Percentiles rank a stretch among this genome's conserved stretches.
Evolutionary conservation across 768 basidiomycete genomes (phyloP).

Genomic region (Boletus sp.): DNA sequence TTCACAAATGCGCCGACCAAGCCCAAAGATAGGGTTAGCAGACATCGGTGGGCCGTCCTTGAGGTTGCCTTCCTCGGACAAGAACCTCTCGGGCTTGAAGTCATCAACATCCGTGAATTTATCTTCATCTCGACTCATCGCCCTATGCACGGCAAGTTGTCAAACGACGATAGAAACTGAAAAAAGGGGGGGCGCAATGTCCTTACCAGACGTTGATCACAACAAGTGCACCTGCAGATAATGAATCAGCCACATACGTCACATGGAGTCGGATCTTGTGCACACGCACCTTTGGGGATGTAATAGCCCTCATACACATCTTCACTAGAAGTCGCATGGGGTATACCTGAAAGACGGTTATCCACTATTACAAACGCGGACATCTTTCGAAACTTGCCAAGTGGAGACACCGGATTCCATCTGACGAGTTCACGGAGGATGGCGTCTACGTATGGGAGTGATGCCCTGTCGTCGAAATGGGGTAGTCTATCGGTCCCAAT

Average conservation of each 20-base stretch:
- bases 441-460: constrained; percentile 42
- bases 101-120: constrained; percentile 14
- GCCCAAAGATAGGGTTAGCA: constrained; percentile 22
- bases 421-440: constrained; percentile 36
- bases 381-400: constrained; percentile 10
- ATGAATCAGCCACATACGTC: background rate
- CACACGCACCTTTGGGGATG: constrained; percentile 38
- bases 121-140: constrained; percentile 21
- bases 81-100: constrained; percentile 24
- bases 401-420: constrained; percentile 25
- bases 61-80: constrained; percentile 11
- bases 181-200: background rate
- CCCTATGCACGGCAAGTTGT: constrained; percentile 11
- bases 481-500: constrained; percentile 23
- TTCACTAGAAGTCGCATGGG: constrained; percentile 22
- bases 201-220: constrained; percentile 35
- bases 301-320: constrained; percentile 32
- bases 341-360: constrained; percentile 15
- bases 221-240: constrained; percentile 26
- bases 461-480: constrained; percentile 22
- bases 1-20: constrained; percentile 24
- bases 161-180: background rate
- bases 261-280: background rate
- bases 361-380: background rate
- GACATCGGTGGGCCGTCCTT: constrained; percentile 4